Base-by-base conservation (phyloP, 2,329 filamentous ascomycete genomes). In the Pseudomassariella vexata region DNA sequence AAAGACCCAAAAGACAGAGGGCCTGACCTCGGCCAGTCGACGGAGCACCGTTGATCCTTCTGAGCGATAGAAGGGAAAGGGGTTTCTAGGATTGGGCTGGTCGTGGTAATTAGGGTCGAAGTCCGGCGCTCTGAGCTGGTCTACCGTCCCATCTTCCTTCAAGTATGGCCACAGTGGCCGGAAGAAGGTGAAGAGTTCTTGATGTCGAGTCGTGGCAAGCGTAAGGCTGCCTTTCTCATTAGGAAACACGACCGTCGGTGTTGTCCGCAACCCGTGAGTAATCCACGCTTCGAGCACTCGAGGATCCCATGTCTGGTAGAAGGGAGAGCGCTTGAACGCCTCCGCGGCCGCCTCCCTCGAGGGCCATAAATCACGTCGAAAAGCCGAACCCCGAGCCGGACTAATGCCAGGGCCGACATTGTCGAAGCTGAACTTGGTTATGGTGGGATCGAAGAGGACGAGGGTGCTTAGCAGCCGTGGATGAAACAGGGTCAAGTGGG, bases 401-500 rank as follows among this genome's bases (percentile, higher is more conserved):
- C 51, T 48, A 19, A 53, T 53, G 14, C 48, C 45, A 8, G 48
- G 49, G 17, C 53, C 57, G 55, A 49, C 42, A 53, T 59, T 42
- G 53, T 57, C 20, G 40, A 52, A 48, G 56, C 46, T 45, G 68
- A 65, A 55, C 63, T 57, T 37, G 30, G 76, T 70, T 44, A 95
- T 81, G 39, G 92, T 84, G 1, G 89, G 87, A 52, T 95, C 89
- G n/a, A 95, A 63, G 19, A 94, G 71, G 26, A 94, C 66, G 6
- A 95, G 59, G 6, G 76, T 74, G 40, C 79, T 73, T 42, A 95
- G 70, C 14, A 95, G 75, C 6, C 88, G 82, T 2, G 90, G 88
- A 57, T 95, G 83, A 44, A 87, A 71, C 9, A 90, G 64, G 5
- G 85, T 66, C 11, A 90, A 66, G 45, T 86, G 79, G 33, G 74